Percentiles rank a stretch among this genome's conserved stretches.
phyloP scores from a whole-genome alignment of 2,329 filamentous ascomycete genomes.

The Coleophoma cylindrospora region DNA sequence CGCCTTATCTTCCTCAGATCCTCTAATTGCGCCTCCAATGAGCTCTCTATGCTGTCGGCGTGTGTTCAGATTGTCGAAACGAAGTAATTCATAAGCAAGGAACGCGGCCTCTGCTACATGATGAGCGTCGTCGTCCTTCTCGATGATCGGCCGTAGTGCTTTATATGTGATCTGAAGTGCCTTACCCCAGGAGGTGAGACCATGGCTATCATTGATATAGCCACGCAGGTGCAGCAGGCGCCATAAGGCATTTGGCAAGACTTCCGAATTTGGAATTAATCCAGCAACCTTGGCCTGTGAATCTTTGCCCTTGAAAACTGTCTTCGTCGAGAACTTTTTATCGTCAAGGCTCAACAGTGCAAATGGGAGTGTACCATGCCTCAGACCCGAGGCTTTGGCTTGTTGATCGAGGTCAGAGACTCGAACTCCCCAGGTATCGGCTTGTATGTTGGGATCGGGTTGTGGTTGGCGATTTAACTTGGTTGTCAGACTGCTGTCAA shows the following conservation, averaged over 20 bases:
- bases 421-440: constrained; percentile 69
- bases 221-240: constrained; percentile 84
- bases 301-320: constrained; percentile 44
- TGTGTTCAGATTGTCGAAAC: constrained; percentile 71
- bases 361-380: constrained; percentile 45
- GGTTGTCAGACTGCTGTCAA: constrained; percentile 62
- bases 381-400: constrained; percentile 31
- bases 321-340: constrained; percentile 63
- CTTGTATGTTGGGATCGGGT: constrained; percentile 42
- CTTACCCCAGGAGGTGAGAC: constrained; percentile 78
- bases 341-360: constrained; percentile 66
- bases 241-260: constrained; percentile 73
- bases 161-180: constrained; percentile 68
- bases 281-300: constrained; percentile 22
- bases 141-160: constrained; percentile 48
- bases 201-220: constrained; percentile 75
- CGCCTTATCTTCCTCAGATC: constrained; percentile 66
- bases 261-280: constrained; percentile 60
- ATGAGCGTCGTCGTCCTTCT: constrained; percentile 35
- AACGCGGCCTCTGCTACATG: constrained; percentile 71
- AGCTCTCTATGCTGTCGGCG: constrained; percentile 53
- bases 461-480: constrained; percentile 55
- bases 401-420: constrained; percentile 44
- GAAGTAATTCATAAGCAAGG: constrained; percentile 79
- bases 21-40: constrained; percentile 50